Evolutionary conservation across 225 moss, liverwort and hornwort genomes (phyloP).

Genomic region (Marchantia polymorpha): DNA sequence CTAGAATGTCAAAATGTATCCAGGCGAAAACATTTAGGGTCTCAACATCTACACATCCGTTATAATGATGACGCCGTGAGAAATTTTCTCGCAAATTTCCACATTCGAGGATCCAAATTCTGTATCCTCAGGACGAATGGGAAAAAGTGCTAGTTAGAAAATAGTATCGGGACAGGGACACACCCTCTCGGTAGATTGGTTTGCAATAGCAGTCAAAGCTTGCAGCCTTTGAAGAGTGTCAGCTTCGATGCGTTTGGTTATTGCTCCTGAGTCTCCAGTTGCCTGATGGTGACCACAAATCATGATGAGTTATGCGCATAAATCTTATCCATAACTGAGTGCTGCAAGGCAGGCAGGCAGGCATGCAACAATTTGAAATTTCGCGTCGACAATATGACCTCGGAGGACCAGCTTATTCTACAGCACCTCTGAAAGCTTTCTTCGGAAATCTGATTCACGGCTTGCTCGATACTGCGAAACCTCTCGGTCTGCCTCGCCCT

Average conservation of each 20-base stretch:
- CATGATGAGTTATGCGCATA: background rate
- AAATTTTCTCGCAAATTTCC: background rate
- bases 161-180: background rate
- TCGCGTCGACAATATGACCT: background rate
- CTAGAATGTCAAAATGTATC: too few relatives aligned
- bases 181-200: constrained; percentile 17
- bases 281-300: constrained; percentile 12
- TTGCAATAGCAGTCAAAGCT: constrained; percentile 21
- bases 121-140: background rate
- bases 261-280: constrained; percentile 18
- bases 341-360: background rate
- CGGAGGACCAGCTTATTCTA: background rate
- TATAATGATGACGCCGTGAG: too few relatives aligned
- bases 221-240: constrained; percentile 25
- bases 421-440: constrained; percentile 38
- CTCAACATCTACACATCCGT: too few relatives aligned
- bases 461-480: constrained; percentile 33
- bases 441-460: constrained; percentile 38
- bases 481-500: constrained; percentile 42
- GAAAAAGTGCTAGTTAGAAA: background rate
- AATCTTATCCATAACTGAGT: background rate
- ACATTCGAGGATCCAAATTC: background rate
- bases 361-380: background rate
- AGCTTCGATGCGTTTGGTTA: constrained; percentile 32
- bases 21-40: too few relatives aligned